Evolutionary conservation across 306 rosid species (phyloP).

Genomic region (Erythrophleum fordii): DNA sequence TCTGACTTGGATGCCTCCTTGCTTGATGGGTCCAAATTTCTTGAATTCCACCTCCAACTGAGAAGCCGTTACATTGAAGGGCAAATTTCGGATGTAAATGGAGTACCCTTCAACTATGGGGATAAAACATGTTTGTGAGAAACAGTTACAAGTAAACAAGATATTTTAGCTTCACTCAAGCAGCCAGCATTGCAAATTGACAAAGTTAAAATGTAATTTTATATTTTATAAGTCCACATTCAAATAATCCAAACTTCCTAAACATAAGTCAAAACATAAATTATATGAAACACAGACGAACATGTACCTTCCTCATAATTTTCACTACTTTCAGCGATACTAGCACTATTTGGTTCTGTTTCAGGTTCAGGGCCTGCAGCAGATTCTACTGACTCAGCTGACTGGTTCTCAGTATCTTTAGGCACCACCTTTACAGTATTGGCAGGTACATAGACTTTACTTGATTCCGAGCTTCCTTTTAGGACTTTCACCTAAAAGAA

Average conservation of each 20-base stretch:
- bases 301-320: conserved; percentile 63
- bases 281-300: conserved; percentile 20
- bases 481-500: conserved; percentile 70
- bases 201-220: conserved; percentile 3
- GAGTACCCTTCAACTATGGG: conserved; percentile 68
- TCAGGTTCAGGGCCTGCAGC: conserved; percentile 63
- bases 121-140: conserved; percentile 37
- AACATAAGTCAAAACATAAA: conserved; percentile 15
- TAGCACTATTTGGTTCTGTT: conserved; percentile 43
- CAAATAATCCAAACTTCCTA: conserved; percentile 14
- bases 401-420: conserved; percentile 46
- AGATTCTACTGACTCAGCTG: conserved; percentile 44
- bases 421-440: conserved; percentile 48
- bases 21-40: conserved; percentile 80
- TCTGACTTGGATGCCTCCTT: conserved; percentile 76
- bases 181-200: neutral
- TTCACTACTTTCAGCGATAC: conserved; percentile 49
- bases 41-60: conserved; percentile 66
- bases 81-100: conserved; percentile 69
- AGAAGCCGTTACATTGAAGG: conserved; percentile 55
- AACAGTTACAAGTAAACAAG: conserved; percentile 23
- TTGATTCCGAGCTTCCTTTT: conserved; percentile 52
- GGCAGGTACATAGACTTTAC: conserved; percentile 66
- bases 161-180: conserved; percentile 1
- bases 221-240: conserved; percentile 7